Conservation (phyloP, 805 yeast species). For the Metschnikowia sp. region DNA sequence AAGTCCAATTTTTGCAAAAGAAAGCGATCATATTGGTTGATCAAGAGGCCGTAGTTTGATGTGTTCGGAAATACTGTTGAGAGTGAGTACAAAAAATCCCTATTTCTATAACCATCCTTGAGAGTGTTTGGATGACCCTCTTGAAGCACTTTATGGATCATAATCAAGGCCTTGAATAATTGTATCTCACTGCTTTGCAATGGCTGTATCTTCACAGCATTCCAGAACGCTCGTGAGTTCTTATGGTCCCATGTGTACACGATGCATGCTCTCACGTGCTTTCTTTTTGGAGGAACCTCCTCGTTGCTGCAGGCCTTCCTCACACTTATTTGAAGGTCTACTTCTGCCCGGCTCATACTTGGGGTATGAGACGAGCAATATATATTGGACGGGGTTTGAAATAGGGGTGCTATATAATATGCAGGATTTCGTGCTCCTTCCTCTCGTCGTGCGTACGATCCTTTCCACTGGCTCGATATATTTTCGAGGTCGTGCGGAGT, state of each 20-base stretch:
- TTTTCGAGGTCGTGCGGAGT: too few species aligned
- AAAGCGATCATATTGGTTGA: conserved; percentile 70
- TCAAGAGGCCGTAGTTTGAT: conserved; percentile 64
- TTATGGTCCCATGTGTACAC: conserved; percentile 96
- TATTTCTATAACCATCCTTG: conserved; percentile 73
- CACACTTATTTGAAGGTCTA: conserved; percentile 50
- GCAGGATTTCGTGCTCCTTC: conserved; percentile 2
- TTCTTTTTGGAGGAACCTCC: conserved; percentile 90
- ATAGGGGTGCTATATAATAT: not conserved
- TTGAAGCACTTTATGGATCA: conserved; percentile 89
- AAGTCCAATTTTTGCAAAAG: conserved; percentile 72
- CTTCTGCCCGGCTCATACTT: conserved; percentile 44
- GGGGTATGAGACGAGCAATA: not conserved
- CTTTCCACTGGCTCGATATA: too few species aligned
- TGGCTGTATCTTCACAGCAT: conserved; percentile 73
- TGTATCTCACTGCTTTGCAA: conserved; percentile 79
- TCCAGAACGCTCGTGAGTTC: conserved; percentile 81
- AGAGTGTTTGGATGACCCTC: conserved; percentile 93
- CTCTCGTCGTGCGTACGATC: not conserved
- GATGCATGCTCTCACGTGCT: conserved; percentile 93
- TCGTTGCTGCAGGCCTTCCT: conserved; percentile 84
- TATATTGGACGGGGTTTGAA: not conserved
- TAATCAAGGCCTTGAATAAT: conserved; percentile 78
- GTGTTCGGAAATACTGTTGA: conserved; percentile 50
- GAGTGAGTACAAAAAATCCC: conserved; percentile 73